Evolutionary conservation across 805 yeast species (phyloP).

Genomic region (Yarrowia deformans): DNA sequence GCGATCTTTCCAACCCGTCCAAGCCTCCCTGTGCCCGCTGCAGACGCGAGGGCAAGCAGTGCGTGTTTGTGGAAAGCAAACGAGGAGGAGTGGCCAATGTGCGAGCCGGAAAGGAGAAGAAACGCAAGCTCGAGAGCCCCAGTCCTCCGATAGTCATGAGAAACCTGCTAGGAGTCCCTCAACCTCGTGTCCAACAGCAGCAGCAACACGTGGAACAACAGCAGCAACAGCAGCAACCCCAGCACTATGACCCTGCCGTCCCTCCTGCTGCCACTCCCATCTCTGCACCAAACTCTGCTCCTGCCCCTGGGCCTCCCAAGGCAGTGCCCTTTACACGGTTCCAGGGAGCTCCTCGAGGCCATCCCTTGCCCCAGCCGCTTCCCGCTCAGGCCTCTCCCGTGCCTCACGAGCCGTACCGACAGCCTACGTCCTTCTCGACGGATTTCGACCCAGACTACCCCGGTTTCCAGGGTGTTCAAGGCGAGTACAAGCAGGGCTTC

Average conservation of each 20-base stretch:
- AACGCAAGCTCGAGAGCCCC: constrained; percentile 18
- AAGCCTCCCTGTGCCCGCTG: constrained; percentile 89
- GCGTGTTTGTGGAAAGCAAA: constrained; percentile 69
- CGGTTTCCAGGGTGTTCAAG: constrained; percentile 9
- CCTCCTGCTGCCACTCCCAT: not conserved
- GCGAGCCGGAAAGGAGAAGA: constrained; percentile 48
- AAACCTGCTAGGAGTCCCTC: not conserved
- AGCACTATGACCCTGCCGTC: not conserved
- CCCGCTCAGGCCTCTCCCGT: not conserved
- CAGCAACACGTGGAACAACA: not conserved
- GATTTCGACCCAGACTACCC: constrained; percentile 21
- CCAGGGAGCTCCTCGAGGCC: constrained; percentile 18
- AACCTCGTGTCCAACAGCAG: not conserved
- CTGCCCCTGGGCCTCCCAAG: constrained; percentile 3
- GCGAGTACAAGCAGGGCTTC: constrained; percentile 2
- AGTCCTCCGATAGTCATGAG: constrained; percentile 28
- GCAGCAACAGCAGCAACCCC: not conserved
- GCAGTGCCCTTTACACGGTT: constrained; percentile 15
- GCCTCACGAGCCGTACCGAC: constrained; percentile 19
- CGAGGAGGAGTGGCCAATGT: constrained; percentile 60
- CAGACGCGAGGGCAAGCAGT: constrained; percentile 78
- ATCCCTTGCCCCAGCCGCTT: constrained; percentile 13
- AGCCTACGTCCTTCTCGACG: not conserved
- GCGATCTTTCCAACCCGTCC: constrained; percentile 71
- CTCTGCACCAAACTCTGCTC: not conserved